Evolutionary conservation across 176 grass and related monocot genomes (phyloP).

Genomic region (Hyparrhenia diplandra): DNA sequence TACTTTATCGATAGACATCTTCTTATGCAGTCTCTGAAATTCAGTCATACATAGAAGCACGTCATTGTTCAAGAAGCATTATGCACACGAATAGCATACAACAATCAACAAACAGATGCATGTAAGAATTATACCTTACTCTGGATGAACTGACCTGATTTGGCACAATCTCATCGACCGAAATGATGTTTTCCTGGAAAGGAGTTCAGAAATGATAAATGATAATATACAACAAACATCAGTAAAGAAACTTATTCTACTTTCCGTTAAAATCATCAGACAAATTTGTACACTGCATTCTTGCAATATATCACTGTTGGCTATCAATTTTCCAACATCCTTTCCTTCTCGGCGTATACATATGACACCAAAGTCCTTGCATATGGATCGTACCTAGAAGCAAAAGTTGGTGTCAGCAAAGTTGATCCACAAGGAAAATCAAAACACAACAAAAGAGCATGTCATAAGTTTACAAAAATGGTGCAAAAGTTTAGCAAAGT

Average conservation of each 20-base stretch:
- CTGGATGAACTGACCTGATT: conserved; percentile 94
- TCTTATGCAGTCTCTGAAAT: conserved; percentile 54
- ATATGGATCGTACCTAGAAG: conserved; percentile 70
- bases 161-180: conserved; percentile 72
- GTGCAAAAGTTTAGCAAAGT: not conserved
- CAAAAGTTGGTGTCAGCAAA: not conserved
- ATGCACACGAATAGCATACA: not conserved
- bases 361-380: conserved; percentile 66
- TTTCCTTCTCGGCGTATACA: conserved; percentile 77
- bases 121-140: conserved; percentile 55
- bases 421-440: not conserved
- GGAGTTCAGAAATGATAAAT: not conserved
- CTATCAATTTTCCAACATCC: conserved; percentile 59
- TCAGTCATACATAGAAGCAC: not conserved
- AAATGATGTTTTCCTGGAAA: conserved; percentile 72
- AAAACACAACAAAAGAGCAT: not conserved
- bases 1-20: conserved; percentile 66
- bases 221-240: not conserved
- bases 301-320: conserved; percentile 36
- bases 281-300: conserved; percentile 57
- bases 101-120: not conserved
- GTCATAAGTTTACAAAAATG: not conserved
- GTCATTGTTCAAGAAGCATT: not conserved
- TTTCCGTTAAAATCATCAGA: not conserved
- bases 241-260: not conserved